These are phyloP conservation scores for Aspergillus niger DNA, from an alignment of 2,329 filamentous ascomycete genomes.

Conservation along the genomic window DNA sequence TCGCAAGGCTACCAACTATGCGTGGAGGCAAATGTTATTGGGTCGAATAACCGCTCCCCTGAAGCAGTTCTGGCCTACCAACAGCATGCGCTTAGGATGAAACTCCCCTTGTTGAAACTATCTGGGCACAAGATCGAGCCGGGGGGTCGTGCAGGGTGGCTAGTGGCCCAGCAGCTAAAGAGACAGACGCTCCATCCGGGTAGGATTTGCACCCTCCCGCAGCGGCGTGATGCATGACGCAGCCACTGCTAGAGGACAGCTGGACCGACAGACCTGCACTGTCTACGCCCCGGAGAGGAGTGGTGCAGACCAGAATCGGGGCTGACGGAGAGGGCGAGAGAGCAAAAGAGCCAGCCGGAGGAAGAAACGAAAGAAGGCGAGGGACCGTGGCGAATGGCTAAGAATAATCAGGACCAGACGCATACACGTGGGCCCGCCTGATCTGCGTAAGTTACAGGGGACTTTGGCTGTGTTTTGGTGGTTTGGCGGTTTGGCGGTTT, in stretches of 20 bases:
- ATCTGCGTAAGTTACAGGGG: background rate
- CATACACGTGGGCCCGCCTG: constrained; percentile 4
- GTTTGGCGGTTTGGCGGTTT: background rate
- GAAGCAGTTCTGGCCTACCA: background rate
- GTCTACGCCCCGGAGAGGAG: background rate
- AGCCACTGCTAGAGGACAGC: background rate
- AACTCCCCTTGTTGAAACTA: background rate
- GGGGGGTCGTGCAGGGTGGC: constrained; percentile 1
- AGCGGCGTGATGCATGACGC: background rate
- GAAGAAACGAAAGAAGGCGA: constrained; percentile 3
- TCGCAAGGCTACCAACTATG: constrained; percentile 4
- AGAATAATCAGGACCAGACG: constrained; percentile 6
- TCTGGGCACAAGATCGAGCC: background rate
- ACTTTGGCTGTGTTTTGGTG: background rate
- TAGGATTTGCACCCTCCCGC: background rate
- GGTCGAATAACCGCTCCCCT: constrained; percentile 1
- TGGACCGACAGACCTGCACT: constrained; percentile 2
- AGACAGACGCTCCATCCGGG: background rate
- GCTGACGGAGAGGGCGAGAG: background rate
- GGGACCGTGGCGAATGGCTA: constrained; percentile 11
- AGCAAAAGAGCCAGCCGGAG: background rate
- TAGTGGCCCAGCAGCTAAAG: background rate
- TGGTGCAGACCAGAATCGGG: background rate
- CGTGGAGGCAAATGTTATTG: background rate
- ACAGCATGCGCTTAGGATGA: background rate